A percentile compares a stretch with the other conserved stretches of the same genome.
Conservation (phyloP, 2,329 filamentous ascomycete genomes). For the Botrytis squamosa region DNA sequence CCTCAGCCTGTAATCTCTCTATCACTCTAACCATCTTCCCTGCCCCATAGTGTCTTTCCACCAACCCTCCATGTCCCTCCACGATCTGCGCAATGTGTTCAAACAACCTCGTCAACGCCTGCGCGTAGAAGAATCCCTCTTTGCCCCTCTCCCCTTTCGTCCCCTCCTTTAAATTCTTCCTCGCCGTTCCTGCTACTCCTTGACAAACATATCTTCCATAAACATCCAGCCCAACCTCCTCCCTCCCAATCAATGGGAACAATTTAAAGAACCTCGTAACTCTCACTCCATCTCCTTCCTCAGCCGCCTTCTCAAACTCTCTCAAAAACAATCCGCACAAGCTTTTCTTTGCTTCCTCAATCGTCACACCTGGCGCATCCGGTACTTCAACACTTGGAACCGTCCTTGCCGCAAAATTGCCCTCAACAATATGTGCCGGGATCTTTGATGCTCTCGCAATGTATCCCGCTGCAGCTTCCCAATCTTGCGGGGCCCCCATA, state of each 20-base stretch:
- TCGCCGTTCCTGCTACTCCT: constrained; percentile 82
- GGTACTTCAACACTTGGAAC: constrained; percentile 96
- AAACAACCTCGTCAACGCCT: constrained; percentile 85
- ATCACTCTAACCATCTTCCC: constrained; percentile 96
- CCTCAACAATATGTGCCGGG: constrained; percentile 74
- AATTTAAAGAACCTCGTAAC: constrained; percentile 98
- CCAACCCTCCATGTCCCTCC: constrained; percentile 83
- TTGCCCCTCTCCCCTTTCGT: constrained; percentile 50
- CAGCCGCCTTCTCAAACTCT: constrained; percentile 90
- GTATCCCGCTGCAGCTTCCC: constrained; percentile 94
- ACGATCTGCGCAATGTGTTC: constrained; percentile 98
- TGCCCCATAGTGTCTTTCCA: constrained; percentile 88
- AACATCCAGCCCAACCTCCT: constrained; percentile 86
- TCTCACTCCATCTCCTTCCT: constrained; percentile 80
- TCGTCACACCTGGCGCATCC: constrained; percentile 81
- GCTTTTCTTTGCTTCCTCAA: constrained; percentile 84
- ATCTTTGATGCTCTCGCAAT: constrained; percentile 79
- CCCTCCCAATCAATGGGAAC: constrained; percentile 87
- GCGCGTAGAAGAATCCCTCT: constrained; percentile 84
- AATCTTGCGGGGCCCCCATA: constrained; percentile 97
- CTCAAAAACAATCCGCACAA: constrained; percentile 86
- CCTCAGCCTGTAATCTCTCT: constrained; percentile 87
- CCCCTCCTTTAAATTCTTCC: constrained; percentile 70
- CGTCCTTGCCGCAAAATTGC: constrained; percentile 85
- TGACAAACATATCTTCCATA: constrained; percentile 96